Base-by-base conservation (phyloP, 1,139 yeast genomes). In the Diutina ranongensis region DNA sequence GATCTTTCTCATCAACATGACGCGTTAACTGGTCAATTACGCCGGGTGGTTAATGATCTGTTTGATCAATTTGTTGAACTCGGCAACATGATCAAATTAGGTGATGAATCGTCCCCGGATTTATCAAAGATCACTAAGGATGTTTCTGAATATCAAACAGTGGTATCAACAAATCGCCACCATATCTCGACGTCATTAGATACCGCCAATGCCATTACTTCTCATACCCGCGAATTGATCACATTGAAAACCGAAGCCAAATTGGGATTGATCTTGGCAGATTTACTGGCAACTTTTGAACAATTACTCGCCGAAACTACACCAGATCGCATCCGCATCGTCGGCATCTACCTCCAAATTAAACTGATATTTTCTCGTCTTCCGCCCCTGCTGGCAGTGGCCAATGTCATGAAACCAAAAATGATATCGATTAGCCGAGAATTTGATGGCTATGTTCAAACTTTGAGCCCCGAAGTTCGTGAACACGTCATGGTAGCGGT, bases 231-330 rank as follows among this genome's bases (percentile, higher is more conserved):
- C 21, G 18, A 10, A 4, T 20, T 38, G 9, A 25, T 38, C 13
- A 21, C 20, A 12, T 3, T 38, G n/a, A 38, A 38, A 15, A 22
- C 42, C 12, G 32, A 25, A 10, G 42, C 42, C 13, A 38, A 38
- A 16, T 7, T 38, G 21, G 42, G 42, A 5, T 22, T 38, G n/a
- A 25, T 38, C 32, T 8, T 38, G 19, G 25, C 15, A 19, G 42
- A 38, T n/a, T 25, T 38, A 27, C 31, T 25, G 32, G 42, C 42
- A 3, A 38, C 42, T 15, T 38, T 38, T 18, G 42, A 38, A 10
- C n/a, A 38, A 18, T 25, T 38, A 3, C 16, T 38, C 7, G 40
- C 40, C 7, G 38, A 35, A 10, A 13, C 42, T 1, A 13, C 8
- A 7, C n/a, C 21, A 1, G 19, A 25, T 1, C 4, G 13, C 4